phyloP scores from a whole-genome alignment of 2,329 filamentous ascomycete species.

The Paramyrothecium roridum region DNA sequence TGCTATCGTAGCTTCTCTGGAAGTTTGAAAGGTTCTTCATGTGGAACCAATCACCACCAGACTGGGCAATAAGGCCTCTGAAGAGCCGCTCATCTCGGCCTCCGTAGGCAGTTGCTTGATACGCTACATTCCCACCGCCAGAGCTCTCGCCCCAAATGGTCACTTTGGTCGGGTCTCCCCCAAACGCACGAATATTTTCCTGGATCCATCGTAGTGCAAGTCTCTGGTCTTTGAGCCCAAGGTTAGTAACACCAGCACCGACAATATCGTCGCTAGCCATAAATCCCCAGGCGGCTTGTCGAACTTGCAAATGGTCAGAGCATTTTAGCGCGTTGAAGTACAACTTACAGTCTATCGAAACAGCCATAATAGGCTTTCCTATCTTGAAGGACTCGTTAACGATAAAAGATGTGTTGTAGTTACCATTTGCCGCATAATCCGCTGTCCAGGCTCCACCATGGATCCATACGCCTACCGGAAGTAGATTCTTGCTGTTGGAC shows the following conservation, averaged over 20 bases:
- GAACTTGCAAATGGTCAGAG: too few relatives aligned
- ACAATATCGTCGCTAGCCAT: slow-evolving; percentile 40
- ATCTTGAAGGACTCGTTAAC: slow-evolving; percentile 46
- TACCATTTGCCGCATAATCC: slow-evolving; percentile 20
- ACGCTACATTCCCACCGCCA: slow-evolving; percentile 48
- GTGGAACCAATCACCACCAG: slow-evolving; percentile 33
- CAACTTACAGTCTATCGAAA: slow-evolving; percentile 52
- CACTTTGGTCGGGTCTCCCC: slow-evolving; percentile 42
- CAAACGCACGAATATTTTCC: slow-evolving; percentile 47
- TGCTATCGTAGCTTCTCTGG: slow-evolving; percentile 25
- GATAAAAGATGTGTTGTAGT: slow-evolving; percentile 61
- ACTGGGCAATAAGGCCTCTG: slow-evolving; percentile 47
- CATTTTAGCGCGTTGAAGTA: too few relatives aligned
- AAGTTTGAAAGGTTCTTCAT: slow-evolving; percentile 14
- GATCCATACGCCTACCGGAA: slow-evolving; percentile 61
- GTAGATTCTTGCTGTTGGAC: slow-evolving; percentile 27
- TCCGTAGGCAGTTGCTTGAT: slow-evolving; percentile 49
- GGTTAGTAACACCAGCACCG: slow-evolving; percentile 42
- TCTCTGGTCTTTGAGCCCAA: slow-evolving; percentile 48
- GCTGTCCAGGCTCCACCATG: slow-evolving; percentile 37
- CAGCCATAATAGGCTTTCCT: slow-evolving; percentile 45
- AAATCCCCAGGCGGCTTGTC: slow-evolving; percentile 50
- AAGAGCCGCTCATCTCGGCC: slow-evolving; percentile 53
- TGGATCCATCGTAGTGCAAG: slow-evolving; percentile 47
- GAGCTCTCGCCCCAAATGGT: slow-evolving; percentile 54